Evolutionary conservation across 2,329 filamentous ascomycete genomes (phyloP), one percentile per base, ranked within the genome.

Genomic region (Seiridium unicorne): DNA sequence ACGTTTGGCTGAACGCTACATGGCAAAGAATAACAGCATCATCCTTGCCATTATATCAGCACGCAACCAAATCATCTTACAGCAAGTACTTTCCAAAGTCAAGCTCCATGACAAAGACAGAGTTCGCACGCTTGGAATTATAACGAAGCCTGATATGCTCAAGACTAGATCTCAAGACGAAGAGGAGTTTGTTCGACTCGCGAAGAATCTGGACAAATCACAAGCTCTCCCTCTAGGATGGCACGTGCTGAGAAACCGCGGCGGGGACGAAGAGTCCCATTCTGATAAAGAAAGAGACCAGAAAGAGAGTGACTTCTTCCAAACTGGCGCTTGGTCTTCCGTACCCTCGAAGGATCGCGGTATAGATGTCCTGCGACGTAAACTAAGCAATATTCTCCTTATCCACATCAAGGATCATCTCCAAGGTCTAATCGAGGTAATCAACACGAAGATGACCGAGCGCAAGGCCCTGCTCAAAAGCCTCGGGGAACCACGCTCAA

Each of bases 101-200:
- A 66, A 69, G 0, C 38, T 62, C 0, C 66, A 66, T 10, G 72
- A 76, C 53, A 59, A 59, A 1, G 51, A 35, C 1, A 69, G 71
- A 77, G 58, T 68, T 69, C 78, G 84, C 2, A 87, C 84, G 0
- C 70, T 87, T 0, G 82, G 84, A 0, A 79, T 88, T 59, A 79
- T 88, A 58, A 88, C 84, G 0, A 85, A 86, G 65, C 81, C 82
- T 0, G 84, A 87, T 61, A 68, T 70, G 3, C 68, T 81, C 0
- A 66, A 65, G 0, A 55, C 70, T 0, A 76, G 74, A 0, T 76
- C 75, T 0, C 68, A 71, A 0, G 75, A 77, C 4, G 77, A 84
- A 60, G 62, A 60, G 1, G 68, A 61, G 1, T 82, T 76, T 60
- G 62, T 77, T 2, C 62, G 63, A 13, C 54, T 77, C 0, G 69